Base-by-base conservation (phyloP, 805 yeast genomes). In the Candida qinlingensis region DNA sequence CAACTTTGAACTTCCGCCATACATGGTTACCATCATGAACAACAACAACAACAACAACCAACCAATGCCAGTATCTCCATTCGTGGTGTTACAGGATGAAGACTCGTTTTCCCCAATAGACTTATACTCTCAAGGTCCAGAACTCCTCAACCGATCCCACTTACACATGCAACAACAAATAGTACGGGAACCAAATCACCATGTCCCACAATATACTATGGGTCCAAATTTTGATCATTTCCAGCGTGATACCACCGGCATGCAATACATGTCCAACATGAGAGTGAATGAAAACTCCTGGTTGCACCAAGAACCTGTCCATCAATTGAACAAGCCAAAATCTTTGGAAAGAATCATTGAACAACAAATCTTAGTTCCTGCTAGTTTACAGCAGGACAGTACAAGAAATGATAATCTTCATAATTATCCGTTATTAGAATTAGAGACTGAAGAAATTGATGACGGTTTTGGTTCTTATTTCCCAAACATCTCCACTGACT, bases 401-500 rank as follows among this genome's bases (percentile, higher is more conserved):
- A 36, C 34, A 31, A 31, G 34, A 31, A 31, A 11, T 11, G 34
- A 31, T 31, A 36, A 12, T 36, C 19, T 36, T 13, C 38, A 19
- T 12, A 36, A 3, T 36, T 36, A 12, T 7, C 25, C 38, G 26
- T 36, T 13, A 13, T 11, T 31, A 13, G 25, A 36, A 7, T 13
- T 36, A 10, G 38, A 36, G n/a, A n/a, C 38, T 7, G 26, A 36
- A 36, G 26, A 19, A n/a, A 7, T 38, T 19, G 41, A 35, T 26
- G 42, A 39, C 31, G 38, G 26, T n/a, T 30, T 42, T 26, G 26
- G 37, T 12, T 42, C 44, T 7, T 34, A 6, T 5, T 42, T 42
- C 27, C 44, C 44, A 27, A 42, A 35, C 7, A 42, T 42, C 6
- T 42, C 44, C 10, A 42, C 44, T 12, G 44, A 35, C n/a, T 28